These are phyloP conservation scores for Chrysochromulina tobinii DNA, from an alignment of 78 protist species.

Conservation along the genomic window DNA sequence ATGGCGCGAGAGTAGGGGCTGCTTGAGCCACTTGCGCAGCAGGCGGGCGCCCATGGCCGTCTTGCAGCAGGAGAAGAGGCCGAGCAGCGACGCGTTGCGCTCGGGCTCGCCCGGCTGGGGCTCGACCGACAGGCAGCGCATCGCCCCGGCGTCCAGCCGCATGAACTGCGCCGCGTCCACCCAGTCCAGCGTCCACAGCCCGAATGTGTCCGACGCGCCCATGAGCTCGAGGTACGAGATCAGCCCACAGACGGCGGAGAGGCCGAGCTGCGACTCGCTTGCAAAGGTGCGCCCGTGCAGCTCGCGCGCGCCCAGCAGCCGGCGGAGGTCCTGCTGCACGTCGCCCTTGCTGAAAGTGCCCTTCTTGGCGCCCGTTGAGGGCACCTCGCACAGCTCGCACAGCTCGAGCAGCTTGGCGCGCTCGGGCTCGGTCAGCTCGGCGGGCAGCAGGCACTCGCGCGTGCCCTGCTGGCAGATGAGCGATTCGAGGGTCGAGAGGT, in stretches of 20 bases:
- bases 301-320: slow-evolving; percentile 43
- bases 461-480: slow-evolving; percentile 43
- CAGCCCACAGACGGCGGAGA: slow-evolving; percentile 50
- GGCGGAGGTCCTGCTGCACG: slow-evolving; percentile 27
- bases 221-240: slow-evolving; percentile 70
- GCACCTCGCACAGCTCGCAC: neutral
- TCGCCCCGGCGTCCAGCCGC: slow-evolving; percentile 79
- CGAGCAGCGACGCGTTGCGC: slow-evolving; percentile 48
- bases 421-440: neutral
- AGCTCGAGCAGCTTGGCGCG: neutral
- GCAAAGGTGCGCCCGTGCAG: neutral
- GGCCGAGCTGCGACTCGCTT: slow-evolving; percentile 44
- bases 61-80: slow-evolving; percentile 80
- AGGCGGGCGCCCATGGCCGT: slow-evolving; percentile 85
- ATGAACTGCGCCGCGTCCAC: slow-evolving; percentile 53
- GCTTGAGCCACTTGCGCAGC: slow-evolving; percentile 62
- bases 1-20: slow-evolving; percentile 68
- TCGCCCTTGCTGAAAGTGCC: no score
- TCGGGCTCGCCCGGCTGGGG: neutral
- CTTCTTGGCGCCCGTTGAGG: no score
- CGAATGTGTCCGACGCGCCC: slow-evolving; percentile 43
- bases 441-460: slow-evolving; percentile 54
- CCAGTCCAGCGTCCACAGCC: slow-evolving; percentile 6
- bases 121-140: slow-evolving; percentile 63
- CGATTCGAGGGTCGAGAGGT: slow-evolving; percentile 58